Conservation (phyloP, 352 stramenopile species). For the Phytopythium oedochilum region DNA sequence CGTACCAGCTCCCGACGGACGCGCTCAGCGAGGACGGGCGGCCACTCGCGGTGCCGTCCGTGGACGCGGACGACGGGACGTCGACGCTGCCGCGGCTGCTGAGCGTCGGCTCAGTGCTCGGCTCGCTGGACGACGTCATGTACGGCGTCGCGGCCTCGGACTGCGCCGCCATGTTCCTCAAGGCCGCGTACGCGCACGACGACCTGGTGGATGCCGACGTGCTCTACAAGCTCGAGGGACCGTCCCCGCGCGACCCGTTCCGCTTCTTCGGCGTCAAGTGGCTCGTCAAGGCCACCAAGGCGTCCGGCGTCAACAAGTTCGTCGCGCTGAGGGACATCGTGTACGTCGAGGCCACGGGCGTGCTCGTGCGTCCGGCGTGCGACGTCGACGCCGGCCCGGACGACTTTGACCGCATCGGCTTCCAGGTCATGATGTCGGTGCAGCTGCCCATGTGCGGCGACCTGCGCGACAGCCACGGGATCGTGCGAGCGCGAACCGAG, state of each 20-base stretch:
- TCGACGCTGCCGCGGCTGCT: constrained; percentile 27
- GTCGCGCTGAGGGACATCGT: constrained; percentile 47
- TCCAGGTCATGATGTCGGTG: constrained; percentile 66
- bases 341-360: constrained; percentile 63
- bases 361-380: constrained; percentile 26
- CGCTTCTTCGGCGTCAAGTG: constrained; percentile 67
- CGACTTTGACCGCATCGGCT: constrained; percentile 53
- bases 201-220: constrained; percentile 57
- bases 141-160: constrained; percentile 49
- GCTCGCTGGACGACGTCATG: constrained; percentile 54
- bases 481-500: constrained; percentile 32
- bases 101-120: constrained; percentile 33
- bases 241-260: constrained; percentile 54
- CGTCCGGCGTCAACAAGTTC: constrained; percentile 33
- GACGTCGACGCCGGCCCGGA: constrained; percentile 10
- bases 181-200: constrained; percentile 32
- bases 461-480: constrained; percentile 20
- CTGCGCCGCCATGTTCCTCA: constrained; percentile 51
- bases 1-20: neutral
- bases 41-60: neutral
- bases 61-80: neutral
- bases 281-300: constrained; percentile 43
- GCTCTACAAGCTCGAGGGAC: constrained; percentile 47
- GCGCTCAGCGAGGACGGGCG: neutral
- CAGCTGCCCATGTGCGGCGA: constrained; percentile 30